Percentiles rank a stretch among this genome's conserved stretches.
Evolutionary conservation across 768 basidiomycete genomes (phyloP).

Genomic region (Tulasnella sp.): DNA sequence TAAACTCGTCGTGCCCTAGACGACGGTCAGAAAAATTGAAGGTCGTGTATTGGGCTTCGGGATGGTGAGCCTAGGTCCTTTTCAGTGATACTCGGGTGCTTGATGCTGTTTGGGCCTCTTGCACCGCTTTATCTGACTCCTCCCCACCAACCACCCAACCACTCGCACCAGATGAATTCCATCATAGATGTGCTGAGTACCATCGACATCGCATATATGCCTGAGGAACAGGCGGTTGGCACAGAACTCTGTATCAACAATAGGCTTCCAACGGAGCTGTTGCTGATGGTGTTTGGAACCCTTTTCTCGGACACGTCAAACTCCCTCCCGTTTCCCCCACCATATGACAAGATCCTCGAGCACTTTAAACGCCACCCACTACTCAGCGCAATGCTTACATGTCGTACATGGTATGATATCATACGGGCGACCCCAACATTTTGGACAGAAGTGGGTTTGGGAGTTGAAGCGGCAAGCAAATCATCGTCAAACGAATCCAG

Average conservation of each 20-base stretch:
- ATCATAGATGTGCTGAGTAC: neutral
- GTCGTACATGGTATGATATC: neutral
- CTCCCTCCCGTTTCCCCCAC: no score
- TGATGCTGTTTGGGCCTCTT: no score
- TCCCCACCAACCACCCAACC: no score
- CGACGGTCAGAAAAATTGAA: no score
- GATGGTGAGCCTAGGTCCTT: no score
- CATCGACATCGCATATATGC: neutral
- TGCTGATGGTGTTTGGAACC: neutral
- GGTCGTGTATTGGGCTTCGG: no score
- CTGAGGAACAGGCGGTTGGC: neutral
- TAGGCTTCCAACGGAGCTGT: neutral
- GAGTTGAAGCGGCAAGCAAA: neutral
- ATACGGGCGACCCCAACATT: neutral
- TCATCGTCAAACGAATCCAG: neutral
- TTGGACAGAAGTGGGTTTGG: neutral
- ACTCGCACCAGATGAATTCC: neutral
- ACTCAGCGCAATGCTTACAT: neutral
- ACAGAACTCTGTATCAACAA: neutral
- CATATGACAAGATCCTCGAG: no score
- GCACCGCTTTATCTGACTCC: no score
- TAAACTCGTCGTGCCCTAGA: no score
- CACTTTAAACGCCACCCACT: neutral
- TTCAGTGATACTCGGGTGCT: no score
- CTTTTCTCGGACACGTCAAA: no score